Percentiles rank a stretch among this genome's conserved stretches.
phyloP scores from a whole-genome alignment of 495 filamentous ascomycete species.

The Penicillium robsamsonii region DNA sequence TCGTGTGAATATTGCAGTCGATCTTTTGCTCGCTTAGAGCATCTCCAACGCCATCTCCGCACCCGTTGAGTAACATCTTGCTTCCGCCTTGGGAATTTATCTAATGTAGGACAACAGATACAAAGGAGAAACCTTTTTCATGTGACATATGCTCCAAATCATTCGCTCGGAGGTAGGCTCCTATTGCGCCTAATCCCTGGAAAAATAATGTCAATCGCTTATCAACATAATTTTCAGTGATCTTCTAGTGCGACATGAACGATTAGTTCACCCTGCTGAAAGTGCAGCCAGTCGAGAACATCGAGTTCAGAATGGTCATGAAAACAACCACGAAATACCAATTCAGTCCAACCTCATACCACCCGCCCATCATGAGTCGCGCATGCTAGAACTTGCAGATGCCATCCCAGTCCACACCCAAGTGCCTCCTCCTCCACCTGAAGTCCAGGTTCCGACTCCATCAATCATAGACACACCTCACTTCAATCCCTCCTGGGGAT shows the following conservation, averaged over 20 bases:
- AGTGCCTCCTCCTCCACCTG: conserved; percentile 34
- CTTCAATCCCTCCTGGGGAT: conserved; percentile 52
- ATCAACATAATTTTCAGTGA: conserved; percentile 47
- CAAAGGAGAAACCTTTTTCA: conserved; percentile 55
- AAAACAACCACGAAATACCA: conserved; percentile 36
- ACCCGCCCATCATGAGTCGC: conserved; percentile 44
- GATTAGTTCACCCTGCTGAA: conserved; percentile 68
- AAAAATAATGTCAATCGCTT: conserved; percentile 24
- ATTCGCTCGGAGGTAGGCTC: conserved; percentile 48
- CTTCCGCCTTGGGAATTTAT: conserved; percentile 11
- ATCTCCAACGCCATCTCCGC: conserved; percentile 55
- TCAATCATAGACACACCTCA: conserved; percentile 46
- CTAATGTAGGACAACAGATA: conserved; percentile 43
- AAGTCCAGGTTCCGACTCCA: conserved; percentile 42
- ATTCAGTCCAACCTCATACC: conserved; percentile 41
- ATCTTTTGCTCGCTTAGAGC: conserved; percentile 51
- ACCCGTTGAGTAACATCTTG: conserved; percentile 48
- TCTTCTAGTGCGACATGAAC: conserved; percentile 69
- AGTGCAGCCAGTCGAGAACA: conserved; percentile 45
- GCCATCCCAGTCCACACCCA: conserved; percentile 45
- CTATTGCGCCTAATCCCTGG: conserved; percentile 2
- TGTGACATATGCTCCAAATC: conserved; percentile 53
- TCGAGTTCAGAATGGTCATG: conserved; percentile 31
- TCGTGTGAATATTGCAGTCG: conserved; percentile 51
- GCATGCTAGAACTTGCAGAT: conserved; percentile 49